Percentiles rank a stretch among this genome's conserved stretches.
Conservation (phyloP, 2,329 filamentous ascomycete species). For the Pseudogymnoascus sp. region DNA sequence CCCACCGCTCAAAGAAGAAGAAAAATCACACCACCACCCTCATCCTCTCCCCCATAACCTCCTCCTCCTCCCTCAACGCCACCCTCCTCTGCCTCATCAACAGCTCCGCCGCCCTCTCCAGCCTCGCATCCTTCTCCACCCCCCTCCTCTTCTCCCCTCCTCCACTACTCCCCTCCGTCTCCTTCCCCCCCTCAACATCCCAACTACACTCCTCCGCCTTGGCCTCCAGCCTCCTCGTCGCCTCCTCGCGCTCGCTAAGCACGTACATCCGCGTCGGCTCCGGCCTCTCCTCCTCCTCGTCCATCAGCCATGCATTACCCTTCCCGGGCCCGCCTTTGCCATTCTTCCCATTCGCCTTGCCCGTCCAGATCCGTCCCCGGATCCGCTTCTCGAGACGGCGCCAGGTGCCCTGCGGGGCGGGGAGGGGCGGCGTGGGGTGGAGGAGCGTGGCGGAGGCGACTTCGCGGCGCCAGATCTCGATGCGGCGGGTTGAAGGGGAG, state of each 20-base stretch:
- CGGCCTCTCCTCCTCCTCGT: background rate
- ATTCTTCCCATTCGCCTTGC: background rate
- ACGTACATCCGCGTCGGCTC: constrained; percentile 11
- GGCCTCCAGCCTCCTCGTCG: background rate
- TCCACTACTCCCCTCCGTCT: constrained; percentile 25
- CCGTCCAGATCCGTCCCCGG: background rate
- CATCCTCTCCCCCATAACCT: background rate
- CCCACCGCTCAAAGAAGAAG: background rate
- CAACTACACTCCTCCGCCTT: constrained; percentile 11
- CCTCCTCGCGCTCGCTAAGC: background rate
- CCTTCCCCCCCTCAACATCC: constrained; percentile 17
- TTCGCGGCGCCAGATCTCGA: no score
- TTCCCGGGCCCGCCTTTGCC: background rate
- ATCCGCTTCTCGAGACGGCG: background rate
- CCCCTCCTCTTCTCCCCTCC: constrained; percentile 24
- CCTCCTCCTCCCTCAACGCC: background rate
- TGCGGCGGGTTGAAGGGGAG: no score
- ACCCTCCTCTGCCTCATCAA: constrained; percentile 19
- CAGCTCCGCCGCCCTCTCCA: constrained; percentile 34
- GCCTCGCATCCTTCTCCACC: constrained; percentile 17
- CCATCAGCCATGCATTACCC: background rate
- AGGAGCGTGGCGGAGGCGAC: constrained; percentile 16
- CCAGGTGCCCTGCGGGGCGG: constrained; percentile 17
- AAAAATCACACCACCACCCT: background rate
- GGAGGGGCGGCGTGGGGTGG: constrained; percentile 28